Evolutionary conservation across 495 filamentous ascomycete species (phyloP).

Genomic region (Polyplosphaeria fusca): DNA sequence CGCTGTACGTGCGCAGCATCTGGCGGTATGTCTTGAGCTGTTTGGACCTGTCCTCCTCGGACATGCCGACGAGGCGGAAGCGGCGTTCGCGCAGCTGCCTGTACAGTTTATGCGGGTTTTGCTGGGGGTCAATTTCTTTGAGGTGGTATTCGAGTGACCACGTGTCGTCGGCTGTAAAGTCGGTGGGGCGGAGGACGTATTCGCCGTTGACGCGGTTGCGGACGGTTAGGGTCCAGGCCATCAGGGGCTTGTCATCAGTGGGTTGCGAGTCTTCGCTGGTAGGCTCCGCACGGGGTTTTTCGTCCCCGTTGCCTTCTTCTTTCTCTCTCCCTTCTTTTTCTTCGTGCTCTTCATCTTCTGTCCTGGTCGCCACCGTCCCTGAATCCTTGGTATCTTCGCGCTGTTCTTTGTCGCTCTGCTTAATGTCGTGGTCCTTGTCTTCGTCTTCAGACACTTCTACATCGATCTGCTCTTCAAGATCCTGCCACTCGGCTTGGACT

Average conservation of each 20-base stretch:
- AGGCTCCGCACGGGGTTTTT: not conserved
- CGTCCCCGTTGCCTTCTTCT: not conserved
- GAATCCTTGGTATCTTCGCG: constrained; percentile 5
- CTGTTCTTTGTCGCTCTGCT: constrained; percentile 17
- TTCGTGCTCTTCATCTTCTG: not conserved
- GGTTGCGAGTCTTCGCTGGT: not conserved
- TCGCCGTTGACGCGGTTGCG: constrained; percentile 69
- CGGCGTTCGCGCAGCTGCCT: constrained; percentile 51
- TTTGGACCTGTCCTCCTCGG: constrained; percentile 24
- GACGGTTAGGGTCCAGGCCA: constrained; percentile 66
- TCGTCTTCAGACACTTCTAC: constrained; percentile 32
- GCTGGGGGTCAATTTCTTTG: constrained; percentile 48
- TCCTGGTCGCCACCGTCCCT: constrained; percentile 21
- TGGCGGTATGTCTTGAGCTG: constrained; percentile 45
- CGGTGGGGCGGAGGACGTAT: constrained; percentile 57
- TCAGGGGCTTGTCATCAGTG: constrained; percentile 37
- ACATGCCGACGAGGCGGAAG: constrained; percentile 40
- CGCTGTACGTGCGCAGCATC: constrained; percentile 45
- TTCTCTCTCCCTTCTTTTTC: not conserved
- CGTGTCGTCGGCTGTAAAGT: constrained; percentile 49
- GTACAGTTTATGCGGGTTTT: constrained; percentile 46
- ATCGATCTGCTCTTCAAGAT: constrained; percentile 29
- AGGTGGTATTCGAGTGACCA: constrained; percentile 81
- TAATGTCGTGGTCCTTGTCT: constrained; percentile 6
- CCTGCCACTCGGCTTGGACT: constrained; percentile 28